phyloP scores from a whole-genome alignment of 2,329 filamentous ascomycete genomes.

The Xylaria sp. region DNA sequence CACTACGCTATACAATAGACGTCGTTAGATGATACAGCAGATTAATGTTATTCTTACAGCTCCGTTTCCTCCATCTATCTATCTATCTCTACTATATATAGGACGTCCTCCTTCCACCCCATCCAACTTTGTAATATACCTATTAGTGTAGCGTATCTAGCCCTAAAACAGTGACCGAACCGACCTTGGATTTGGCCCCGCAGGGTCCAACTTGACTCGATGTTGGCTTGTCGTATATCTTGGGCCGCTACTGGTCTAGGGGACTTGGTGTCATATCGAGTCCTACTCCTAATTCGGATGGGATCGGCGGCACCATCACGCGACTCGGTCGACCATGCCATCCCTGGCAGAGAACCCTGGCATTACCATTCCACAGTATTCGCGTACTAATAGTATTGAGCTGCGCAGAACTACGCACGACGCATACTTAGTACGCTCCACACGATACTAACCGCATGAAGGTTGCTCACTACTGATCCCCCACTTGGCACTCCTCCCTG shows the following conservation, averaged over 20 bases:
- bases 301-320: constrained; percentile 30
- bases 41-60: background rate
- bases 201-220: background rate
- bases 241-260: background rate
- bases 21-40: background rate
- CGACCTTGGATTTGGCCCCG: background rate
- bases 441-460: background rate
- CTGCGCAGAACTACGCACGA: background rate
- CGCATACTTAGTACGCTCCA: background rate
- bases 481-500: background rate
- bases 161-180: background rate
- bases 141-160: background rate
- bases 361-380: too few relatives aligned
- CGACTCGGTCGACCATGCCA: constrained; percentile 16
- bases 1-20: too few relatives aligned
- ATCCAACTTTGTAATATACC: background rate
- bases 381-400: too few relatives aligned
- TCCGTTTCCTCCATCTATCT: background rate
- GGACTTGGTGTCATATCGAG: background rate
- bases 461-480: background rate
- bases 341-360: constrained; percentile 7
- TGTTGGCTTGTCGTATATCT: background rate
- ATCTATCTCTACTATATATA: background rate
- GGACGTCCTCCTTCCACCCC: background rate
- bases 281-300: constrained; percentile 16